Conservation (phyloP, 805 yeast species). For the Saccharomyces eubayanus region DNA sequence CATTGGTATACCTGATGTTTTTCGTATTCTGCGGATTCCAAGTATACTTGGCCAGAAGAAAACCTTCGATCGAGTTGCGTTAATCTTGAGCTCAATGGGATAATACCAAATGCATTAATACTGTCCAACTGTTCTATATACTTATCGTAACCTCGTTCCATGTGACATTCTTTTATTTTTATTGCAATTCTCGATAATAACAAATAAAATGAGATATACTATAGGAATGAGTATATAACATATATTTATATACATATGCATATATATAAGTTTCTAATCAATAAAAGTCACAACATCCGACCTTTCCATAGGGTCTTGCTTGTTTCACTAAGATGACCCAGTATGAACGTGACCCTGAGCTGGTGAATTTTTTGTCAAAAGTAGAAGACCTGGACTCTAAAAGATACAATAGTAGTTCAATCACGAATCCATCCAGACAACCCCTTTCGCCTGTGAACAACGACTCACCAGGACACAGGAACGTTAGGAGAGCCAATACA, state of each 20-base stretch:
- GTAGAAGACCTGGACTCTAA: conserved; percentile 22
- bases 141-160: not conserved
- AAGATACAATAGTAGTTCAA: conserved; percentile 1
- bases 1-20: conserved; percentile 68
- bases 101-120: not conserved
- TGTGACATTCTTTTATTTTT: not conserved
- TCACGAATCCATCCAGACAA: not conserved
- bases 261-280: not conserved
- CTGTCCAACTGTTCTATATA: not conserved
- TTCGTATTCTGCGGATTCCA: conserved; percentile 89
- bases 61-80: conserved; percentile 52
- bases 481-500: not conserved
- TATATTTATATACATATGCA: not conserved
- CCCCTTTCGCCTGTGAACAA: not conserved
- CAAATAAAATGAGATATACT: not conserved
- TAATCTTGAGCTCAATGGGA: conserved; percentile 4
- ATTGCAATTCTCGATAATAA: not conserved
- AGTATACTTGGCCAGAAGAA: conserved; percentile 53
- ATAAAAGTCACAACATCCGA: not conserved
- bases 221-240: not conserved
- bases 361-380: conserved; percentile 19
- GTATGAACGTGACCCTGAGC: conserved; percentile 11
- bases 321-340: not conserved
- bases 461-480: not conserved
- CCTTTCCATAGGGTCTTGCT: not conserved